Base-by-base conservation (phyloP, 805 yeast species). In the Wickerhamomyces silvicola region DNA sequence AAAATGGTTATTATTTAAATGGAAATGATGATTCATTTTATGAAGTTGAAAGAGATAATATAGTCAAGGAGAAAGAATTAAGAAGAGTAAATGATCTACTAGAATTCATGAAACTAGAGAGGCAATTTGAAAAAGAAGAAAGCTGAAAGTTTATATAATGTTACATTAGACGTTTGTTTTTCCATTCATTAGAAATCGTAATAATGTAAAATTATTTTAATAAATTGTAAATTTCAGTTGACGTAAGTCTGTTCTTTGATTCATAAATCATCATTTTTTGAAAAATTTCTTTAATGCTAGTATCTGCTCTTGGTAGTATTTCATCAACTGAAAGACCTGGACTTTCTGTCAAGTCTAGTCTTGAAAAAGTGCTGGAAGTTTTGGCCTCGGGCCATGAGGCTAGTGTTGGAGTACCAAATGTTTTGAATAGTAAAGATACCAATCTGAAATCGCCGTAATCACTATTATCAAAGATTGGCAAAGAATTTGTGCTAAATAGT, bases 351-450 rank as follows among this genome's bases (percentile, higher is more conserved):
- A 61, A 57, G 6, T 48, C 41, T 45, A 64, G 44, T 5, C 55
- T 53, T 3, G 45, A 37, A 39, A 64, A 68, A 0, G 66, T 54
- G 2, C 46, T 32, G 3, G 66, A 57, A n/a, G 46, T 49, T 37
- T 50, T 41, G 45, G 69, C 60, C 30, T 67, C 70, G 1, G 69
- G 62, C 72, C 74, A 66, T 14, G 44, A 27, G 7, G 54, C 55
- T 7, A 44, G 23, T n/a, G 59, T 52, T 1, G 88, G 87, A 0
- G 84, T 72, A 1, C 94, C 94, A 46, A 83, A 73, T 3, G 55
- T 57, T 11, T 57, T 50, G 41, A 81, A 70, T 1, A 80, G 70
- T 13, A 69, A 59, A 7, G 70, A 59, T n/a, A 79, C 59, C 12
- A 84, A 59, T 4, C 68, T 63, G 28, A 84, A 59, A 43, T 84